These are phyloP conservation scores for Hypholoma sublateritium DNA, from an alignment of 768 basidiomycete species.

Conservation along the genomic window DNA sequence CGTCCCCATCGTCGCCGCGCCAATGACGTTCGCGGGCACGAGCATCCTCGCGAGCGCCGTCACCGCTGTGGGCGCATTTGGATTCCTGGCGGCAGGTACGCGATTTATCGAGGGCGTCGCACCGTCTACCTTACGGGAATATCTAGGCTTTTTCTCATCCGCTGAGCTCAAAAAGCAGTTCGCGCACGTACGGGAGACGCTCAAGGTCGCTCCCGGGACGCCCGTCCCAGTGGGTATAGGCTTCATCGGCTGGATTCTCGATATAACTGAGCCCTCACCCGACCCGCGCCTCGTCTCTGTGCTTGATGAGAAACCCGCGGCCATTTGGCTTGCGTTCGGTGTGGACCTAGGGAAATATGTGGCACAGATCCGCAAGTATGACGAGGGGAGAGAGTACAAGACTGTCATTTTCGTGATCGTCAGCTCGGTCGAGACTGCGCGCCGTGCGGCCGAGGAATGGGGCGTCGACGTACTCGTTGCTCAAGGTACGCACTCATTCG, in stretches of 20 bases:
- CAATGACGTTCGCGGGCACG: constrained; percentile 51
- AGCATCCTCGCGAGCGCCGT: constrained; percentile 42
- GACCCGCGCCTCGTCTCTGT: constrained; percentile 38
- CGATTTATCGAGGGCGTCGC: no score
- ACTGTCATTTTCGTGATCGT: constrained; percentile 57
- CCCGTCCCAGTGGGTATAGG: constrained; percentile 59
- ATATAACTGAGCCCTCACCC: constrained; percentile 34
- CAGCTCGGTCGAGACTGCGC: constrained; percentile 47
- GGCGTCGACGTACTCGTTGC: constrained; percentile 62
- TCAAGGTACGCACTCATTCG: constrained; percentile 44
- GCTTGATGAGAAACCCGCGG: constrained; percentile 45
- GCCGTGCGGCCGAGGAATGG: constrained; percentile 45
- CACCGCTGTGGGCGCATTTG: constrained; percentile 54
- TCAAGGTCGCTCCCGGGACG: constrained; percentile 27
- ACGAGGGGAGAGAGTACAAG: constrained; percentile 35
- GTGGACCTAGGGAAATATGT: constrained; percentile 50
- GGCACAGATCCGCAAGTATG: constrained; percentile 40
- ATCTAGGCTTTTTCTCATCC: constrained; percentile 37
- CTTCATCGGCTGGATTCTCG: constrained; percentile 57
- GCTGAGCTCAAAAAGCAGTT: constrained; percentile 40
- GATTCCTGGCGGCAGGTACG: constrained; percentile 52
- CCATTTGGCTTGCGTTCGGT: constrained; percentile 68
- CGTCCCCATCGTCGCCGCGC: constrained; percentile 53
- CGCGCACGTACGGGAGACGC: constrained; percentile 30
- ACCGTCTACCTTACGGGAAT: background rate